Evolutionary conservation across 2,329 filamentous ascomycete genomes (phyloP).

Genomic region (Knufia fluminis): DNA sequence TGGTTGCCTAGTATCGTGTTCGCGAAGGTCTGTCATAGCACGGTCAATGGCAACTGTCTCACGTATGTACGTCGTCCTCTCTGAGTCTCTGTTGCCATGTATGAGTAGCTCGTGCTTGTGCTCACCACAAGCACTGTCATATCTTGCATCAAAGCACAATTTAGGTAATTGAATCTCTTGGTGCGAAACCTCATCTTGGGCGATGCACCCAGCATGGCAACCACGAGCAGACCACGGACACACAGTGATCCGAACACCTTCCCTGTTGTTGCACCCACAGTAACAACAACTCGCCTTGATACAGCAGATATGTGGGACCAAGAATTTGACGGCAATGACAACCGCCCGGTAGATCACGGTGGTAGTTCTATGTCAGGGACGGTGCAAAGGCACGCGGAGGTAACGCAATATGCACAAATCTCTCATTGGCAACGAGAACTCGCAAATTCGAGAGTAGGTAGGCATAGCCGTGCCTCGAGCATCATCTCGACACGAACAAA

Average conservation of each 20-base stretch:
- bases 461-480: slow-evolving; percentile 26
- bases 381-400: background rate
- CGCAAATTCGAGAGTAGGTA: slow-evolving; percentile 13
- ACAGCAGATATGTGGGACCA: no score
- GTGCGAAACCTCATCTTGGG: no score
- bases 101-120: background rate
- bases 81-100: background rate
- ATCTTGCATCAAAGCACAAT: no score
- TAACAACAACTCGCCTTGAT: no score
- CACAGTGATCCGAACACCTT: no score
- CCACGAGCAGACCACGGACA: no score
- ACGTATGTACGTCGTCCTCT: background rate
- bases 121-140: background rate
- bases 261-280: no score
- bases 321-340: no score
- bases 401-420: background rate
- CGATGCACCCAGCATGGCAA: no score
- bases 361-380: no score
- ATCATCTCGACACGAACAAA: slow-evolving; percentile 26
- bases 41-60: background rate
- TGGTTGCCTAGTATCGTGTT: background rate
- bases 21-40: background rate
- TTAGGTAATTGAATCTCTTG: no score
- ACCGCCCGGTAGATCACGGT: no score
- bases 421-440: slow-evolving; percentile 19